Base-by-base conservation (phyloP, 1,139 yeast species). In the Suhomyces terraborum region DNA sequence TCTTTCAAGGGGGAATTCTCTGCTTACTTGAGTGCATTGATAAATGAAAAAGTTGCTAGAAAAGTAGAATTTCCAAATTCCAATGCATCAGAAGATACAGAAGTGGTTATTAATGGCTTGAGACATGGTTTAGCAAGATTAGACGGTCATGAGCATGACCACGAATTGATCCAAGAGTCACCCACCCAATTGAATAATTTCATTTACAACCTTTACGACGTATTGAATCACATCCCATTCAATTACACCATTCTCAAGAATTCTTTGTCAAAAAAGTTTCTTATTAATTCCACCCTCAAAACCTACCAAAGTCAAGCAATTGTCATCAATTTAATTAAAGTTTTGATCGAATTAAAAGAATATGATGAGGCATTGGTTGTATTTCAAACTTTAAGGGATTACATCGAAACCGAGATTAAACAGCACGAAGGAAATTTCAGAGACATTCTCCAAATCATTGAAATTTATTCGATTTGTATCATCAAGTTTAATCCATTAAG, bases 291-390 rank as follows among this genome's bases (percentile, higher is more conserved):
- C 29, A 56, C 67, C 3, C 56, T 59, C 27, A 66, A 62, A 38
- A 65, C 76, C 0, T 73, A 66, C 46, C 77, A 71, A 44, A 67
- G 72, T 48, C 64, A 63, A 43, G 48, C 56, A 2, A 63, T 72
- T 10, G 56, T 70, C 23, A 53, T 62, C 9, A 63, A 61, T 41
- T 61, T 67, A 35, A 64, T 73, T 27, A 59, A 63, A 41, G 56
- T 65, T 1, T 58, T 72, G 40, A 53, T 72, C 18, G 70, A 67
- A 26, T 54, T 64, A 39, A 53, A 58, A 12, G 75, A 72, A 48
- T 66, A 58, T 43, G 77, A 73, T 46, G 77, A 73, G 49, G 77
- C 77, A 0, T 58, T 66, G 41, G 73, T 73, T 5, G 76, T 73
- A 0, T 66, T 72, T 43, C 64, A 62, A 23, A 70, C 77, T 0